Percentiles rank a stretch among this genome's conserved stretches.
Evolutionary conservation across 192 early-diverging fungal genomes (phyloP).

Genomic region (Linnemannia elongata): DNA sequence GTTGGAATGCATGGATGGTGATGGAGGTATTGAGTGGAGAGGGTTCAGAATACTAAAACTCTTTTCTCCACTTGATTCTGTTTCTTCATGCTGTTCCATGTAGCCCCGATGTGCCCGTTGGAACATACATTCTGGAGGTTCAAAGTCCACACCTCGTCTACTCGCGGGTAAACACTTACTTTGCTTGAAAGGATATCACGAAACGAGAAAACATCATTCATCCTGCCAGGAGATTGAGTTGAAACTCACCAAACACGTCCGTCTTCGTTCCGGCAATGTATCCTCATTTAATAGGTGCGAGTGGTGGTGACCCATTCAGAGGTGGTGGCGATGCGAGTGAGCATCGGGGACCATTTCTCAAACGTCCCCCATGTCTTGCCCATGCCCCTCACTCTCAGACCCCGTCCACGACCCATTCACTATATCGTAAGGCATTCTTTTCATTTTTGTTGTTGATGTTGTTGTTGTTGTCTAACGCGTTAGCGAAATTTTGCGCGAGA

Average conservation of each 20-base stretch:
- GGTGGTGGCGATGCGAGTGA: constrained; percentile 18
- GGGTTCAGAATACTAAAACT: too few species aligned
- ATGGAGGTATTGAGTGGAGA: too few species aligned
- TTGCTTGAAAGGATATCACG: too few species aligned
- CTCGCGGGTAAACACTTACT: constrained; percentile 15
- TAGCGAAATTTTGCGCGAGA: too few species aligned
- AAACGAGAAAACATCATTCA: too few species aligned
- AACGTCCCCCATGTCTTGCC: background rate
- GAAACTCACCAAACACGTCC: background rate
- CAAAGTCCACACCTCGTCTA: constrained; percentile 33
- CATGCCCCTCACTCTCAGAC: constrained; percentile 25
- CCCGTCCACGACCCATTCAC: constrained; percentile 33
- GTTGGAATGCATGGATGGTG: too few species aligned
- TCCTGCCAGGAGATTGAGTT: too few species aligned
- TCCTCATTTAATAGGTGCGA: constrained; percentile 15
- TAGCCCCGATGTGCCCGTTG: constrained; percentile 27
- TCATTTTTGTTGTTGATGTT: background rate
- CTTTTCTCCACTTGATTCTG: too few species aligned
- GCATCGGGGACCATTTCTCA: constrained; percentile 34
- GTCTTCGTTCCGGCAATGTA: background rate
- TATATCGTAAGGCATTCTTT: constrained; percentile 18
- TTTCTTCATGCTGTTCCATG: background rate
- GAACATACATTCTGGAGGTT: constrained; percentile 30
- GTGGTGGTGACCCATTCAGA: background rate
- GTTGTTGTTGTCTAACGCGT: background rate